Conservation (phyloP, 768 basidiomycete genomes). For the Saitozyma podzolica region DNA sequence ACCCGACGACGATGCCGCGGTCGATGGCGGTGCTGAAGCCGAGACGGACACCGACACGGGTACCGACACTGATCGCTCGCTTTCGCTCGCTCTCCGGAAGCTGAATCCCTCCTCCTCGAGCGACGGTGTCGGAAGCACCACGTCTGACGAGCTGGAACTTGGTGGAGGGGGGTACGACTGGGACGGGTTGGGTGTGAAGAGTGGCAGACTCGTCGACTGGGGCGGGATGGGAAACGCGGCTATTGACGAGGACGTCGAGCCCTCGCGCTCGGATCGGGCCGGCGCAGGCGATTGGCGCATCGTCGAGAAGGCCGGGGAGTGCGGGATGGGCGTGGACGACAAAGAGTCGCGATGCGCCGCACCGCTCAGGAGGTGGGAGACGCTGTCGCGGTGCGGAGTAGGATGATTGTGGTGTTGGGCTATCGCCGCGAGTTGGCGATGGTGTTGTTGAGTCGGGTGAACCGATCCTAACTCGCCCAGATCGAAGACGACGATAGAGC, state of each 20-base stretch:
- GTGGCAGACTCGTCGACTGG: constrained; percentile 9
- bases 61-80: no score
- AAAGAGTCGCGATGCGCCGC: constrained; percentile 13
- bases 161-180: not conserved
- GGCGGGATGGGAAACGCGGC: constrained; percentile 8
- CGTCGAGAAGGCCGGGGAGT: constrained; percentile 34
- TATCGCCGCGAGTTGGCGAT: constrained; percentile 85
- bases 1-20: constrained; percentile 16
- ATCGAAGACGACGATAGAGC: constrained; percentile 87
- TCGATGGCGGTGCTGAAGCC: constrained; percentile 16
- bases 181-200: constrained; percentile 2
- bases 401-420: constrained; percentile 79
- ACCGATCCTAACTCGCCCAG: constrained; percentile 73
- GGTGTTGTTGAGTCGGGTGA: constrained; percentile 86
- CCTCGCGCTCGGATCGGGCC: constrained; percentile 42
- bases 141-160: no score
- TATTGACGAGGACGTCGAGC: constrained; percentile 35
- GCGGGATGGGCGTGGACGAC: constrained; percentile 21
- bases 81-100: constrained; percentile 4
- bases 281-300: constrained; percentile 38
- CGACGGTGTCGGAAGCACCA: constrained; percentile 3
- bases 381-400: constrained; percentile 2
- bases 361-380: constrained; percentile 18
- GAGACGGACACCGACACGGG: not conserved
- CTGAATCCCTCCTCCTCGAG: not conserved